Base-by-base conservation (phyloP, 2,329 filamentous ascomycete genomes). In the Cladosporium sp. region DNA sequence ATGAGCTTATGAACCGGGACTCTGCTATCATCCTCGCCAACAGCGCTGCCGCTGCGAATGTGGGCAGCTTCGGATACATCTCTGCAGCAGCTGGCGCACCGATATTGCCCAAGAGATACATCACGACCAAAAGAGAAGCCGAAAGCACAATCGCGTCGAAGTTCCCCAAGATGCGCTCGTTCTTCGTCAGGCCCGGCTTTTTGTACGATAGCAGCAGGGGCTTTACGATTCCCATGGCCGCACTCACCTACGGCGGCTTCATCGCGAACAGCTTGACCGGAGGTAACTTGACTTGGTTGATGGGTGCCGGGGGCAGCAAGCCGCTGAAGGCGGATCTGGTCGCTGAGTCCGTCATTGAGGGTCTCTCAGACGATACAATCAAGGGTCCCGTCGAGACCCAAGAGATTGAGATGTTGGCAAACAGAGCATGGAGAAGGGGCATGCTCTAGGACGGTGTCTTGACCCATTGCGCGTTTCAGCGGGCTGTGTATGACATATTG, bases 1-100 rank as follows among this genome's bases (percentile, higher is more conserved):
- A 98, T 74, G 93, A 97, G 74, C 78, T 90, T 56, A 96, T 98
- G 89, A 98, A 98, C 73, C 82, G 93, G 53, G 92, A 97, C 72
- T 79, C 79, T 73, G 92, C 92, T 44, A 82, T 97, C 56, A 80
- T 85, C 51, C 78, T 96, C 11, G 93, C 92, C 11, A 83, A 85
- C 64, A 87, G 92, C 67, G 84, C 90, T 1, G 78, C 79, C 22
- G 73, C 73, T 33, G 81, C 82, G 55, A 77, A 82, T 34, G 84
- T 85, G 11, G 72, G 77, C 14, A 82, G 84, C 0, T 96, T 95
- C 67, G 83, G 86, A 55, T 97, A 89, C 75, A 85, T 98, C 56
- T 95, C 90, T 34, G 93, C 93, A 2, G 87, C 89, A 0, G 89
- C 79, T 1, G 92, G 89, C 3, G 88, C 90, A 1, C 91, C 92